Evolutionary conservation across 129 eudicot genomes (phyloP).

Genomic region (Centaurea solstitialis): DNA sequence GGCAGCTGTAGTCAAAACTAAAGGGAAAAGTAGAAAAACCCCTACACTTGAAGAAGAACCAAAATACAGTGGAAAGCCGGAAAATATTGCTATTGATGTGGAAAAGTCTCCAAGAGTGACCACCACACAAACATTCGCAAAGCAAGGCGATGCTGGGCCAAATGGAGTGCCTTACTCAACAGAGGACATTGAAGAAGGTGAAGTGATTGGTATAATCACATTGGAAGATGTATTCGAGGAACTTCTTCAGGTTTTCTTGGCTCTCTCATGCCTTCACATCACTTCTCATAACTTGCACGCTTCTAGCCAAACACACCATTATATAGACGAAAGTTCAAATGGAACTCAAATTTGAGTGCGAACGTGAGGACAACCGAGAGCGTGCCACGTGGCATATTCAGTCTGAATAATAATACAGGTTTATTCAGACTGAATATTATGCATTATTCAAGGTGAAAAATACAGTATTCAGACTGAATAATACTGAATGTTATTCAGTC

Average conservation of each 20-base stretch:
- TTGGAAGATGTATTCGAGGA: constrained; percentile 99
- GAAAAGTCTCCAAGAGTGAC: constrained; percentile 42
- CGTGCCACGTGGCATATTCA: no score
- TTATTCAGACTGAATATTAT: no score
- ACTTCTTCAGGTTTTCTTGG: constrained; percentile 77
- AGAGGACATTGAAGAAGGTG: constrained; percentile 84
- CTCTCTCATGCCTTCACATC: no score
- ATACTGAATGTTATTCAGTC: no score
- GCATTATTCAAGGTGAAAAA: no score
- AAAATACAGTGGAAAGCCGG: constrained; percentile 47
- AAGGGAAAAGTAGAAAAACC: constrained; percentile 45
- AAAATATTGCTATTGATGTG: constrained; percentile 61
- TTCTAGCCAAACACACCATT: not conserved
- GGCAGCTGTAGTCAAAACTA: constrained; percentile 95
- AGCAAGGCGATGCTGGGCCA: constrained; percentile 16
- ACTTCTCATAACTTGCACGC: no score
- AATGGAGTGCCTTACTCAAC: constrained; percentile 43
- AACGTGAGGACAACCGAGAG: no score
- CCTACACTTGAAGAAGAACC: constrained; percentile 51
- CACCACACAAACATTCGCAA: constrained; percentile 6
- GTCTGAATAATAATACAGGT: no score
- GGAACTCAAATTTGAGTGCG: no score
- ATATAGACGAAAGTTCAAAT: no score
- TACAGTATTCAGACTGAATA: no score
- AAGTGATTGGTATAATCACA: constrained; percentile 90